phyloP scores from a whole-genome alignment of 2,329 filamentous ascomycete genomes.

The Blastomyces percursus region DNA sequence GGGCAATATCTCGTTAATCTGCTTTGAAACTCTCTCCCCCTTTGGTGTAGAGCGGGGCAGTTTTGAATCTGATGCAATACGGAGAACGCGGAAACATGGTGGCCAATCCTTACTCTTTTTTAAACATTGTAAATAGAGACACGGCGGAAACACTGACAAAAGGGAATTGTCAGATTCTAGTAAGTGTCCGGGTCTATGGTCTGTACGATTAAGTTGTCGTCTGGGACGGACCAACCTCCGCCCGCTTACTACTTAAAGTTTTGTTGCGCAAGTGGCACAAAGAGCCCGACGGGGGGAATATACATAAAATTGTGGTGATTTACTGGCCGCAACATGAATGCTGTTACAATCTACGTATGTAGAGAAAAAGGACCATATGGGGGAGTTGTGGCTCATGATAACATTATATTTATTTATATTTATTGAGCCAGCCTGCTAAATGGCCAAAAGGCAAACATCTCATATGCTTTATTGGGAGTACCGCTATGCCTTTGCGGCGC shows the following conservation, averaged over 20 bases:
- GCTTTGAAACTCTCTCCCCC: background rate
- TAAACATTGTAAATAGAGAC: slow-evolving; percentile 59
- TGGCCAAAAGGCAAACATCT: background rate
- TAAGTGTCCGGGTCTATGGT: background rate
- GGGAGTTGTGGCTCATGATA: background rate
- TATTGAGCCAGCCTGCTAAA: background rate
- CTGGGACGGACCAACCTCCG: background rate
- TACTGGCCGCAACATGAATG: no score
- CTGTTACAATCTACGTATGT: background rate
- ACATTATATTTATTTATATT: background rate
- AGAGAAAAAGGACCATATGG: background rate
- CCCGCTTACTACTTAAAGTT: background rate
- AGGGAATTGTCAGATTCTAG: background rate
- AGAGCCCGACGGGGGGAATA: background rate
- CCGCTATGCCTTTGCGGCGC: slow-evolving; percentile 37
- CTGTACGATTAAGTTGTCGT: background rate
- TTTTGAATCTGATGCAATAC: slow-evolving; percentile 1
- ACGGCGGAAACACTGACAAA: background rate
- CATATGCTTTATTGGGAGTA: background rate
- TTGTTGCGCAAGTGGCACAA: background rate
- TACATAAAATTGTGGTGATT: no score
- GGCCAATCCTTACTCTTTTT: slow-evolving; percentile 63
- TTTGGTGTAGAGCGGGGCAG: background rate
- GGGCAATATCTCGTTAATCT: background rate
- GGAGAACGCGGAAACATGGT: slow-evolving; percentile 1